Evolutionary conservation across 2,329 filamentous ascomycete genomes (phyloP).

Genomic region (Penicillium sp.): DNA sequence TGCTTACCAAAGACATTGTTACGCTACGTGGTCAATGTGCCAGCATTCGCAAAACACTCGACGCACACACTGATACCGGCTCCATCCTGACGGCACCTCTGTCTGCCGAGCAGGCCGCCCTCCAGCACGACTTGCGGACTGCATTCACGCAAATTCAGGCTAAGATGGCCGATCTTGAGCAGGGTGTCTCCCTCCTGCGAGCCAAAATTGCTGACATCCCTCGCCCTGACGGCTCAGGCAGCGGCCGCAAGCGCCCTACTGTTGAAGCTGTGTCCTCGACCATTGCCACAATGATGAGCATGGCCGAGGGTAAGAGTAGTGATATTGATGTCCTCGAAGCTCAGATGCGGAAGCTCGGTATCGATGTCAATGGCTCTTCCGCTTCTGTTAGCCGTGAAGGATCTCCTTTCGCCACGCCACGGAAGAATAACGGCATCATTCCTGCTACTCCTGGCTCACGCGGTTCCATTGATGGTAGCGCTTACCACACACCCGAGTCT

Average conservation of each 20-base stretch:
- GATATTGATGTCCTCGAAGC: slow-evolving; percentile 88
- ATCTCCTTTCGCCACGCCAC: slow-evolving; percentile 39
- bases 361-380: slow-evolving; percentile 37
- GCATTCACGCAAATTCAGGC: slow-evolving; percentile 72
- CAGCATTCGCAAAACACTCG: slow-evolving; percentile 74
- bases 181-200: slow-evolving; percentile 73
- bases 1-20: slow-evolving; percentile 65
- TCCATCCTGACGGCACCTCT: slow-evolving; percentile 68
- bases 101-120: slow-evolving; percentile 76
- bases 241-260: slow-evolving; percentile 61
- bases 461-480: slow-evolving; percentile 35
- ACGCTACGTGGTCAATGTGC: slow-evolving; percentile 72
- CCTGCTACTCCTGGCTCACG: slow-evolving; percentile 40
- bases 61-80: slow-evolving; percentile 67
- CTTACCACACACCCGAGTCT: slow-evolving; percentile 45
- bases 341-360: slow-evolving; percentile 72
- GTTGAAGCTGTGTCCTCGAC: slow-evolving; percentile 91
- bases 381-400: slow-evolving; percentile 33
- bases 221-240: slow-evolving; percentile 48
- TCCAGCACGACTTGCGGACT: slow-evolving; percentile 79
- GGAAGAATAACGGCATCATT: slow-evolving; percentile 31
- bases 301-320: slow-evolving; percentile 86
- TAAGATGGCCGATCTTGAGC: slow-evolving; percentile 73
- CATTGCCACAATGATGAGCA: slow-evolving; percentile 85
- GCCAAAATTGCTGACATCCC: slow-evolving; percentile 66